A percentile compares a stretch with the other conserved stretches of the same genome.
phyloP scores from a whole-genome alignment of 1,284 basidiomycete species.

The Pyrrhoderma lamaoense region DNA sequence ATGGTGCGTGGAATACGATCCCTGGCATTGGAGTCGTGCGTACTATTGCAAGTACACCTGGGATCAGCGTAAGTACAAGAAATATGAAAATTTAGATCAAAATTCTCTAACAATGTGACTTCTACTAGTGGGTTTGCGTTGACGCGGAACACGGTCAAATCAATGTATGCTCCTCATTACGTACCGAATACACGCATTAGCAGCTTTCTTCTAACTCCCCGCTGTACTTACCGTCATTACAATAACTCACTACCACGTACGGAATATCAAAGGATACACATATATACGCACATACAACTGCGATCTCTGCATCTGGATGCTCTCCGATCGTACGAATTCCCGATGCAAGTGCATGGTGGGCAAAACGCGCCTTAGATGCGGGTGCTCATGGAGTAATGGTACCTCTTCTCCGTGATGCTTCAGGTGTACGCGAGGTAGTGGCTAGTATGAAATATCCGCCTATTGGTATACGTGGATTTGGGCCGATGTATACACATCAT shows the following conservation, averaged over 20 bases:
- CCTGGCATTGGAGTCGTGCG: conserved; percentile 9
- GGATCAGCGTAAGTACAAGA: conserved; percentile 12
- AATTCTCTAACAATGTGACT: neutral
- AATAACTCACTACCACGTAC: neutral
- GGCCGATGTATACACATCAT: conserved; percentile 30
- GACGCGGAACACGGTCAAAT: conserved; percentile 18
- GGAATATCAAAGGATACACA: conserved; percentile 10
- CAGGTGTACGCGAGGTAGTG: conserved; percentile 26
- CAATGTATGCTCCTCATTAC: conserved; percentile 9
- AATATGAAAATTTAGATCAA: neutral
- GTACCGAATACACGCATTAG: neutral
- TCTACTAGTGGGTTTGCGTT: conserved; percentile 16
- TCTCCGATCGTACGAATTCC: conserved; percentile 19
- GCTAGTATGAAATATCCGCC: conserved; percentile 27
- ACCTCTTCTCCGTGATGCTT: conserved; percentile 26
- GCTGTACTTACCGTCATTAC: neutral
- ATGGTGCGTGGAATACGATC: conserved; percentile 17
- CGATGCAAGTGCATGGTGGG: conserved; percentile 15
- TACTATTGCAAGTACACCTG: conserved; percentile 17
- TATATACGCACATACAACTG: conserved; percentile 14
- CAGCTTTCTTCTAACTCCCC: neutral
- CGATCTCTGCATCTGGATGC: conserved; percentile 13
- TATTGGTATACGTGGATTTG: conserved; percentile 26
- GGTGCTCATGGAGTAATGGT: conserved; percentile 30
- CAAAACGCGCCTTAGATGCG: conserved; percentile 24